A percentile compares a stretch with the other conserved stretches of the same genome.
Evolutionary conservation across 2,329 filamentous ascomycete species (phyloP).

Genomic region (Microdochium paspali): DNA sequence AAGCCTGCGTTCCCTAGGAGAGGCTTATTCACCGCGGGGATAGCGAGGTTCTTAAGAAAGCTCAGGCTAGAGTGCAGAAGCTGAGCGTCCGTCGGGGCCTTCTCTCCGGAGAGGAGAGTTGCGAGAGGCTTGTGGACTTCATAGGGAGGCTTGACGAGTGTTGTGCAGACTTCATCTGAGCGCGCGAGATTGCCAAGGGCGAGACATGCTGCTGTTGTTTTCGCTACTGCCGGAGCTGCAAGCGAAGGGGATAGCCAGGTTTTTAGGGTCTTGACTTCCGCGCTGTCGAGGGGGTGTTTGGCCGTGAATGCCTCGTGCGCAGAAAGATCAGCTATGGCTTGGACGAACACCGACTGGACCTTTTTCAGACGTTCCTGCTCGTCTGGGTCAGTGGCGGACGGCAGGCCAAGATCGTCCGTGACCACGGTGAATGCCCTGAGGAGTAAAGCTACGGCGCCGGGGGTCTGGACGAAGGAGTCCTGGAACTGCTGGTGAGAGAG

Average conservation of each 20-base stretch:
- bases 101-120: constrained; percentile 30
- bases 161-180: constrained; percentile 41
- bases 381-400: constrained; percentile 33
- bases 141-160: constrained; percentile 35
- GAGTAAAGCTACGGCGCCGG: constrained; percentile 29
- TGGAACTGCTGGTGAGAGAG: constrained; percentile 45
- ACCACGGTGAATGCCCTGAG: constrained; percentile 38
- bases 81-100: constrained; percentile 30
- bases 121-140: constrained; percentile 35
- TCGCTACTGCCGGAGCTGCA: constrained; percentile 33
- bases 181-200: constrained; percentile 53
- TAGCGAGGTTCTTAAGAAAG: constrained; percentile 56
- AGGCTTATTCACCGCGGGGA: constrained; percentile 45
- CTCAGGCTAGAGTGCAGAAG: constrained; percentile 48
- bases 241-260: constrained; percentile 33
- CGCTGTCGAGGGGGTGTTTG: constrained; percentile 30
- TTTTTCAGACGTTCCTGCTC: constrained; percentile 35
- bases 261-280: constrained; percentile 30
- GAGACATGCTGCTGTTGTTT: constrained; percentile 41
- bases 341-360: constrained; percentile 39
- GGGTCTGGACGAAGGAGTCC: constrained; percentile 30
- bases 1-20: constrained; percentile 34
- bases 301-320: constrained; percentile 35
- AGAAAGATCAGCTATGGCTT: constrained; percentile 40
- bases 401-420: constrained; percentile 29